Evolutionary conservation across 345 rosid genomes (phyloP).

Genomic region (Xanthoceras sorbifolium): DNA sequence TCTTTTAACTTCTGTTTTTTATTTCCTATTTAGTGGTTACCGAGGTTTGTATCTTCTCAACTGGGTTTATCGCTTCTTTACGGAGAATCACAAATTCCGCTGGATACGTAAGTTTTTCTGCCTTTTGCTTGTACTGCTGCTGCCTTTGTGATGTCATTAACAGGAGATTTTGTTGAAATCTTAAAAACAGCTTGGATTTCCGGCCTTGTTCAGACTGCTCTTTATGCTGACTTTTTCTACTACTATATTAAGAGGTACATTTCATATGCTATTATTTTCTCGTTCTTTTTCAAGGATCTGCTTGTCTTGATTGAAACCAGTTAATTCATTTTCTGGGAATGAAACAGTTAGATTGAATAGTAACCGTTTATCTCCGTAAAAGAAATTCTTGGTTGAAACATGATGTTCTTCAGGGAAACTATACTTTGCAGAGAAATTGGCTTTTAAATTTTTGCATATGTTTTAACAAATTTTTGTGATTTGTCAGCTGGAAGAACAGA

Average conservation of each 20-base stretch:
- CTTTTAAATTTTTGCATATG: background rate
- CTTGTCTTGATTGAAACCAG: background rate
- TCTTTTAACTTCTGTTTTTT: background rate
- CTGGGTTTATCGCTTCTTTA: slow-evolving; percentile 48
- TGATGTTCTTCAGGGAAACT: background rate
- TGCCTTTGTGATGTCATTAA: background rate
- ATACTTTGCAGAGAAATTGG: background rate
- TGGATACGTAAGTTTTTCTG: slow-evolving; percentile 44
- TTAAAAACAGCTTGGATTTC: slow-evolving; percentile 46
- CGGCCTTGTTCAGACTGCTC: slow-evolving; percentile 50
- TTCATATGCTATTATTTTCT: background rate
- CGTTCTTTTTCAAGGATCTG: background rate
- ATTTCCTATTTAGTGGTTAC: slow-evolving; percentile 36
- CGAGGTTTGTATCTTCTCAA: slow-evolving; percentile 49
- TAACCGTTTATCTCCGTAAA: too few species aligned
- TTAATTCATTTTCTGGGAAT: background rate
- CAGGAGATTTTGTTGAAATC: background rate
- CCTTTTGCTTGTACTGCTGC: background rate
- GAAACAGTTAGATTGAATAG: too few species aligned
- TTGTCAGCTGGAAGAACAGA: slow-evolving; percentile 44
- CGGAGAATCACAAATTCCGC: slow-evolving; percentile 26
- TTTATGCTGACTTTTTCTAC: slow-evolving; percentile 53
- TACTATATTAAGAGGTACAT: slow-evolving; percentile 48
- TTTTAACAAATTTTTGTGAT: background rate
- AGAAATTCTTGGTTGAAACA: background rate